These are phyloP conservation scores for Lolium rigidum DNA, from an alignment of 176 grass and related monocot species.

Conservation along the genomic window DNA sequence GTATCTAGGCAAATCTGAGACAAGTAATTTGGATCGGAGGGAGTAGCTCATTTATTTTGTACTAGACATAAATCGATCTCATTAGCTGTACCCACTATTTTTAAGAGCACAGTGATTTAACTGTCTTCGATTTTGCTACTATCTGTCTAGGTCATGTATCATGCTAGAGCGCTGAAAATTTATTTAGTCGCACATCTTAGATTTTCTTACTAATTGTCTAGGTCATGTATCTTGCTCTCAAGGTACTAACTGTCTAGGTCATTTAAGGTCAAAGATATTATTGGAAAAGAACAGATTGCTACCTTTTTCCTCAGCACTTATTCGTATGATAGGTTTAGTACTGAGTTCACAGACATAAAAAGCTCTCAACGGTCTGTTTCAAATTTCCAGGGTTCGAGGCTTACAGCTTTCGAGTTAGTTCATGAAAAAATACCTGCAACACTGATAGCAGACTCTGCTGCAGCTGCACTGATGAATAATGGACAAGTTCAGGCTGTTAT, in stretches of 20 bases:
- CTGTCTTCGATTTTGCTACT: not conserved
- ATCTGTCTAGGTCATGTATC: not conserved
- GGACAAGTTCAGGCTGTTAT: conserved; percentile 70
- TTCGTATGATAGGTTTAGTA: not conserved
- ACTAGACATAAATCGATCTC: not conserved
- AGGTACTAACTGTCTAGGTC: too few species aligned
- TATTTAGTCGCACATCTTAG: not conserved
- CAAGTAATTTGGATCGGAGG: too few species aligned
- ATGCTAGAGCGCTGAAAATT: not conserved
- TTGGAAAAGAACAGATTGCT: not conserved
- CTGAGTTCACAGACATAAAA: not conserved
- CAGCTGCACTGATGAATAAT: conserved; percentile 83
- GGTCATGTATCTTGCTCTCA: not conserved
- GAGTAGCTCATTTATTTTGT: not conserved
- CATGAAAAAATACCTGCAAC: conserved; percentile 93
- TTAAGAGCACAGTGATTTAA: not conserved
- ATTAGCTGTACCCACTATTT: not conserved
- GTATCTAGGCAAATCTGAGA: too few species aligned
- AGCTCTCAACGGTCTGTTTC: conserved; percentile 15
- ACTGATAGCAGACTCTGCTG: conserved; percentile 91
- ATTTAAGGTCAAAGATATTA: not conserved
- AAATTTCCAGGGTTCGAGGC: conserved; percentile 82
- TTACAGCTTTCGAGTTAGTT: conserved; percentile 92
- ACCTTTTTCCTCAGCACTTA: not conserved
- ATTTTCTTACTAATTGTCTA: not conserved